Base-by-base conservation (phyloP, 148 eudicot genomes). In the Amaranthus palmeri region DNA sequence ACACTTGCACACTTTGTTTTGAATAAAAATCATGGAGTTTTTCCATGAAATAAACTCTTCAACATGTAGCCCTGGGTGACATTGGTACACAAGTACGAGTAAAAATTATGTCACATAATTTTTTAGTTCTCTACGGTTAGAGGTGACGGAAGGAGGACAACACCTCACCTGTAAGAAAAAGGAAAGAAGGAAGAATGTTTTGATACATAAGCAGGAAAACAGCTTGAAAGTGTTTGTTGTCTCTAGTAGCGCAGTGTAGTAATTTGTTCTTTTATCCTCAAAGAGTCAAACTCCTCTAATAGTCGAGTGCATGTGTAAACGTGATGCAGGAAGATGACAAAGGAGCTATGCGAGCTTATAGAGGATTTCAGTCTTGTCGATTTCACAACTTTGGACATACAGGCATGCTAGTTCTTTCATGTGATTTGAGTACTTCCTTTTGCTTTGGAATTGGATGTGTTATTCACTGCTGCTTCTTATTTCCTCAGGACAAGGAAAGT, bases 351-450 rank as follows among this genome's bases (percentile, higher is more conserved):
- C 59, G 97, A 88, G 57, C 88, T 93, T 40, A 61, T 93, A 62
- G 97, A 91, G 70, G 81, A 84, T 65, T 91, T 76, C 71, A 75
- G 88, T 71, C 85, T 93, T 36, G 98, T 93, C 75, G 82, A 89
- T 80, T 93, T 93, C 75, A 81, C 88, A 51, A 91, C 98, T 42
- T 78, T 93, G 76, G 98, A 91, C 83, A 91, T 93, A 72, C 98
- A 93, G 92, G 98, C 69, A 78, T 74, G 81, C 54, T 54, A 11
- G 25, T 61, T n/a, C 62, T 40, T 54, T n/a, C 41, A 17, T 68
- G 14, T 55, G 10, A 50, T 68, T 72, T 40, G 49, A 50, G 43
- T 63, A 0, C 10, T 18, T 41, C 11, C 14, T 25, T 71, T 72
- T 72, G 54, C 48, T 5, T 68, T 13, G 25, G 48, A 40, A 40